phyloP scores from a whole-genome alignment of 768 basidiomycete species.

The Clavulina sp. region DNA sequence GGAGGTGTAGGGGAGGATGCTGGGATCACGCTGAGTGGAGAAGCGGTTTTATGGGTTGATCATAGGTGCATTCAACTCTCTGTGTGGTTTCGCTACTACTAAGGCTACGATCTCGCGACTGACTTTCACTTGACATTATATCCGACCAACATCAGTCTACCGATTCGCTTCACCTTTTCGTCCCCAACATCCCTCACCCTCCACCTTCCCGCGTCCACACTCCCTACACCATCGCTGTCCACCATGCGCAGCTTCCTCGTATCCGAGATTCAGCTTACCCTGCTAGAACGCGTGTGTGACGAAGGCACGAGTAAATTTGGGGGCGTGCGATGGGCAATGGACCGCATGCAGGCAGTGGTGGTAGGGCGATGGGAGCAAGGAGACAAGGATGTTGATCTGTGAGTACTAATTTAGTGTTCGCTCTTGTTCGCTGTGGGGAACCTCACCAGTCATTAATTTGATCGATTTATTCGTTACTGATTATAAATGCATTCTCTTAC shows the following conservation, averaged over 20 bases:
- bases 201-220: constrained; percentile 62
- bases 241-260: constrained; percentile 57
- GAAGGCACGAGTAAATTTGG: background rate
- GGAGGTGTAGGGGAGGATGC: background rate
- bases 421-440: too few relatives aligned
- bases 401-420: too few relatives aligned
- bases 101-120: background rate
- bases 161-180: constrained; percentile 53
- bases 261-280: constrained; percentile 58
- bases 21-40: constrained; percentile 61
- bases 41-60: constrained; percentile 53
- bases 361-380: too few relatives aligned
- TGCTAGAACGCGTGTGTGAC: constrained; percentile 31
- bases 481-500: too few relatives aligned
- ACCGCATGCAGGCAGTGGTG: too few relatives aligned
- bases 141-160: constrained; percentile 32
- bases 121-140: background rate
- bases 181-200: constrained; percentile 65
- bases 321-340: background rate
- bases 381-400: too few relatives aligned
- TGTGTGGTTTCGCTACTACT: background rate
- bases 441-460: too few relatives aligned
- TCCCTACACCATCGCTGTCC: constrained; percentile 54
- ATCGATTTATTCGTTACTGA: too few relatives aligned
- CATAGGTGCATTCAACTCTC: constrained; percentile 29